phyloP scores from a whole-genome alignment of 495 filamentous ascomycete genomes.

The Neurospora sp. region DNA sequence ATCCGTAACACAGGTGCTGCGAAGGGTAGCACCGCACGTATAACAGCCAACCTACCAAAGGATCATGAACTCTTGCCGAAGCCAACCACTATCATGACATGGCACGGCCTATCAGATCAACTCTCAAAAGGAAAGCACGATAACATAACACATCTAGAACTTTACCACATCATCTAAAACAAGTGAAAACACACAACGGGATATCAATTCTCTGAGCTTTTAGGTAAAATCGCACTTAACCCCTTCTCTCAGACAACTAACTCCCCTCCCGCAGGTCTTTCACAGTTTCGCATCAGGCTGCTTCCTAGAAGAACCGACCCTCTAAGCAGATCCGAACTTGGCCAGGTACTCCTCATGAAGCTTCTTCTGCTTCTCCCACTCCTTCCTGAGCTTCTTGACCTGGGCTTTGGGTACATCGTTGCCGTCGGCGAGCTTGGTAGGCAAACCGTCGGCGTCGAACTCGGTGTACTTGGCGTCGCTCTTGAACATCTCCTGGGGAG shows the following conservation, averaged over 20 bases:
- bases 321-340: constrained; percentile 13
- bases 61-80: not conserved
- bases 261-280: not conserved
- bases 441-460: constrained; percentile 84
- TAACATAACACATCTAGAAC: not conserved
- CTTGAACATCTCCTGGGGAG: constrained; percentile 60
- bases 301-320: too few species aligned
- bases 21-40: not conserved
- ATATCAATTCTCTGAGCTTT: not conserved
- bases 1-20: not conserved
- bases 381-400: constrained; percentile 79
- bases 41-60: not conserved
- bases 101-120: not conserved
- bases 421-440: constrained; percentile 58
- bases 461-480: constrained; percentile 59
- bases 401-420: constrained; percentile 73
- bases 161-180: too few species aligned
- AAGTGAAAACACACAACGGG: not conserved
- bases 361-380: constrained; percentile 89
- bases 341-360: constrained; percentile 51
- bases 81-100: not conserved
- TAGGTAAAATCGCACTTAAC: not conserved
- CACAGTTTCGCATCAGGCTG: not conserved
- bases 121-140: not conserved
- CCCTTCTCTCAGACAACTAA: not conserved